Conservation (phyloP, 805 yeast species). For the Lipomyces sp. region DNA sequence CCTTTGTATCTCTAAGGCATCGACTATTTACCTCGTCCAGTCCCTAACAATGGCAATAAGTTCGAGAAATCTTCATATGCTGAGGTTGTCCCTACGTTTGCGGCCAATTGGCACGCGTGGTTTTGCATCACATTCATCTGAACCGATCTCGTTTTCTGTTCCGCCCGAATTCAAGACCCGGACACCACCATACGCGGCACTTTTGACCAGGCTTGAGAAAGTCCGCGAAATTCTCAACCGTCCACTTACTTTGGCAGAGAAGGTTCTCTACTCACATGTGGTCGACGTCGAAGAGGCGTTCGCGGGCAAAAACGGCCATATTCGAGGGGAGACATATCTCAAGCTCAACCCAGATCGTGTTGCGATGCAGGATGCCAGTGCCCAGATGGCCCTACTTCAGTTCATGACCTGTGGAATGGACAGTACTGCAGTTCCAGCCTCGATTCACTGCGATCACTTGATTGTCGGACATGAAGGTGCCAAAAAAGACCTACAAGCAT, state of each 20-base stretch:
- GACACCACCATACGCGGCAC: constrained; percentile 66
- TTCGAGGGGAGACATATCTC: constrained; percentile 85
- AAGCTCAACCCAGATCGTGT: constrained; percentile 97
- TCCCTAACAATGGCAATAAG: background rate
- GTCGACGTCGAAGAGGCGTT: constrained; percentile 79
- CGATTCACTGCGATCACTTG: constrained; percentile 97
- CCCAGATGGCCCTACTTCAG: constrained; percentile 97
- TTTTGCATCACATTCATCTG: constrained; percentile 27
- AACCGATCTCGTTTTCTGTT: constrained; percentile 42
- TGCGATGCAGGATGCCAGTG: constrained; percentile 99
- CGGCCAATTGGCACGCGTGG: constrained; percentile 11
- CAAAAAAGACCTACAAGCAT: constrained; percentile 78
- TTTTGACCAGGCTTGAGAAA: constrained; percentile 58
- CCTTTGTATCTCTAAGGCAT: background rate
- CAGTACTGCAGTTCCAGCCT: constrained; percentile 89
- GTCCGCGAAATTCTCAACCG: constrained; percentile 70
- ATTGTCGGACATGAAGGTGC: constrained; percentile 96
- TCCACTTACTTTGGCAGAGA: constrained; percentile 95
- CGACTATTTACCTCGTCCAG: background rate
- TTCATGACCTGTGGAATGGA: constrained; percentile 95
- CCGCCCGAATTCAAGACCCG: constrained; percentile 69
- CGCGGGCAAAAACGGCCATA: constrained; percentile 31
- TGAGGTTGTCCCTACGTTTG: background rate
- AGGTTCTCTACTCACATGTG: constrained; percentile 91
- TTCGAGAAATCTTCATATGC: background rate